Evolutionary conservation across 106 monocot genomes (phyloP).

Genomic region (Allium sativum): DNA sequence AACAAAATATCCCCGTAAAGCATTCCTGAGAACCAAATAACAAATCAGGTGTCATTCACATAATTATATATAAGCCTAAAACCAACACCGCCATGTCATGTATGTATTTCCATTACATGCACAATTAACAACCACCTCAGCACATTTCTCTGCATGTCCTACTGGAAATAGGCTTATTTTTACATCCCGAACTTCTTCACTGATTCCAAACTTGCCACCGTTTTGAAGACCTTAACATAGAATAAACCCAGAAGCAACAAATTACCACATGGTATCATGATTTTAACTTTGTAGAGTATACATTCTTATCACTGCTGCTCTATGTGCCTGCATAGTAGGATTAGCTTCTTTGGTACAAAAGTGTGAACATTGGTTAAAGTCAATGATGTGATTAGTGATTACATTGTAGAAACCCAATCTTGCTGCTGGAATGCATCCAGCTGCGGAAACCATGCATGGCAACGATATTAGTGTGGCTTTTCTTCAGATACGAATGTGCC

Average conservation of each 20-base stretch:
- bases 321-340: constrained; percentile 26
- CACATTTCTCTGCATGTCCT: constrained; percentile 20
- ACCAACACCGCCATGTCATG: constrained; percentile 60
- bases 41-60: constrained; percentile 44
- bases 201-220: constrained; percentile 28
- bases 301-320: constrained; percentile 60
- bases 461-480: constrained; percentile 39
- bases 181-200: constrained; percentile 44
- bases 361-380: neutral
- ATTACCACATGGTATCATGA: constrained; percentile 55
- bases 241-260: constrained; percentile 53
- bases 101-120: constrained; percentile 46
- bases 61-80: constrained; percentile 23
- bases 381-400: neutral
- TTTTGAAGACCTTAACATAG: constrained; percentile 45
- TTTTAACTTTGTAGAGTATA: constrained; percentile 44
- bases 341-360: neutral
- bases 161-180: constrained; percentile 43
- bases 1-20: constrained; percentile 16
- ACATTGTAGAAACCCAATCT: constrained; percentile 74
- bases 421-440: constrained; percentile 36
- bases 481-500: constrained; percentile 59
- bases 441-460: constrained; percentile 27
- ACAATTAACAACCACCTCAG: constrained; percentile 31
- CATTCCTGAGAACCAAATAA: constrained; percentile 25